Evolutionary conservation across 2,329 filamentous ascomycete species (phyloP).

Genomic region (Verticillium nubilum): DNA sequence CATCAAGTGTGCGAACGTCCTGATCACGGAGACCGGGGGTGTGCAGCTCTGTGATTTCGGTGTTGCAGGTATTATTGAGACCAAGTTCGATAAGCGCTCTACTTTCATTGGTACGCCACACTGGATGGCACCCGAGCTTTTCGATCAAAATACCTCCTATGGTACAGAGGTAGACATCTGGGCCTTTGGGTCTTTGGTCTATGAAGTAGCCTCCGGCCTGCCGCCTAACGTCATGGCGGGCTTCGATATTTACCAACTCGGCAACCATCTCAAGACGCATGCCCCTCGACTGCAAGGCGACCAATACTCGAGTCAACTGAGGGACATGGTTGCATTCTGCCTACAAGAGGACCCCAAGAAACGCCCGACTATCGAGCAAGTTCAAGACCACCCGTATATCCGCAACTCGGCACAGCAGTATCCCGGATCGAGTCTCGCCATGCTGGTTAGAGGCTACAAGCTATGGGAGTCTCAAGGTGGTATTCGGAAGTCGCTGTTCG

Average conservation of each 20-base stretch:
- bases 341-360: constrained; percentile 62
- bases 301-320: constrained; percentile 63
- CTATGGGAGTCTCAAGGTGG: constrained; percentile 72
- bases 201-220: constrained; percentile 73
- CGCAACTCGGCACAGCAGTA: constrained; percentile 55
- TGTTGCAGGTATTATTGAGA: constrained; percentile 73
- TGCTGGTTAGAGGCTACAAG: constrained; percentile 67
- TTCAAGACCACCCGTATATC: constrained; percentile 67
- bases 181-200: constrained; percentile 78
- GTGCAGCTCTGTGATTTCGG: constrained; percentile 85
- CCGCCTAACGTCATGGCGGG: constrained; percentile 63
- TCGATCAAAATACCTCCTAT: constrained; percentile 58
- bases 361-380: constrained; percentile 63
- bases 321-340: constrained; percentile 67
- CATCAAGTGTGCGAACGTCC: constrained; percentile 73
- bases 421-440: constrained; percentile 57
- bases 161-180: constrained; percentile 75
- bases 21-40: constrained; percentile 69
- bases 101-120: constrained; percentile 79
- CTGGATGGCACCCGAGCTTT: constrained; percentile 82
- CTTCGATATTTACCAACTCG: constrained; percentile 39
- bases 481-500: constrained; percentile 60
- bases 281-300: constrained; percentile 66
- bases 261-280: constrained; percentile 52
- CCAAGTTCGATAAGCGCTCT: constrained; percentile 68